A percentile compares a stretch with the other conserved stretches of the same genome.
Conservation (phyloP, 2,329 filamentous ascomycete genomes). For the Cladophialophora psammophila region DNA sequence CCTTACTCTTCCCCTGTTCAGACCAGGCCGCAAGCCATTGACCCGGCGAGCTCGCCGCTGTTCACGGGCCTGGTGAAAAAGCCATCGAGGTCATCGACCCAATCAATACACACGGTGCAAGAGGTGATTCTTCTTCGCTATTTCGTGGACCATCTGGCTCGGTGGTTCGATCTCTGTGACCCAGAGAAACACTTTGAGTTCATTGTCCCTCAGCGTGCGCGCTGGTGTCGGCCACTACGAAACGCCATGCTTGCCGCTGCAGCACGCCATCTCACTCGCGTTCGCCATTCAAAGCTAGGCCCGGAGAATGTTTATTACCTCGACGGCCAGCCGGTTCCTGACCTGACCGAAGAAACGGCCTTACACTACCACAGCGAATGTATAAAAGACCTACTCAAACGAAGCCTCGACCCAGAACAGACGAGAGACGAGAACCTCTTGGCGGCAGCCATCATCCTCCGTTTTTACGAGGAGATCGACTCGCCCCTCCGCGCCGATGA, state of each 20-base stretch:
- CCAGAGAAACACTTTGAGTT: constrained; percentile 51
- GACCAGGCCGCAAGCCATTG: background rate
- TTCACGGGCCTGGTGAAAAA: constrained; percentile 22
- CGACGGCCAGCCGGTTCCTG: constrained; percentile 41
- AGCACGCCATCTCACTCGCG: constrained; percentile 48
- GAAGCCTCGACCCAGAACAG: constrained; percentile 48
- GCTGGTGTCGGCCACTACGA: constrained; percentile 50
- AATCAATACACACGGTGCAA: constrained; percentile 5
- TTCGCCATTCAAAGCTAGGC: constrained; percentile 35
- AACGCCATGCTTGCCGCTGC: constrained; percentile 51
- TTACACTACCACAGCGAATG: constrained; percentile 53
- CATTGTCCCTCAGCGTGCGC: constrained; percentile 52
- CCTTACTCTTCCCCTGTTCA: constrained; percentile 6
- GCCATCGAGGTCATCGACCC: constrained; percentile 12
- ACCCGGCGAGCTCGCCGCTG: background rate
- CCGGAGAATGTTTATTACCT: constrained; percentile 20
- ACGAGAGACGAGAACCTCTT: constrained; percentile 50
- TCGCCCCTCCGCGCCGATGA: constrained; percentile 39
- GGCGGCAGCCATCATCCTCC: constrained; percentile 49
- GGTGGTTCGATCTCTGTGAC: constrained; percentile 54
- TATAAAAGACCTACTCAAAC: constrained; percentile 50
- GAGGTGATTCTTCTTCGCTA: constrained; percentile 34
- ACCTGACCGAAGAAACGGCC: constrained; percentile 47
- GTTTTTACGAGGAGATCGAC: constrained; percentile 53
- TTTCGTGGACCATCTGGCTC: constrained; percentile 41